Conservation (phyloP, 1,284 basidiomycete genomes). For the Leccinum huronense region DNA sequence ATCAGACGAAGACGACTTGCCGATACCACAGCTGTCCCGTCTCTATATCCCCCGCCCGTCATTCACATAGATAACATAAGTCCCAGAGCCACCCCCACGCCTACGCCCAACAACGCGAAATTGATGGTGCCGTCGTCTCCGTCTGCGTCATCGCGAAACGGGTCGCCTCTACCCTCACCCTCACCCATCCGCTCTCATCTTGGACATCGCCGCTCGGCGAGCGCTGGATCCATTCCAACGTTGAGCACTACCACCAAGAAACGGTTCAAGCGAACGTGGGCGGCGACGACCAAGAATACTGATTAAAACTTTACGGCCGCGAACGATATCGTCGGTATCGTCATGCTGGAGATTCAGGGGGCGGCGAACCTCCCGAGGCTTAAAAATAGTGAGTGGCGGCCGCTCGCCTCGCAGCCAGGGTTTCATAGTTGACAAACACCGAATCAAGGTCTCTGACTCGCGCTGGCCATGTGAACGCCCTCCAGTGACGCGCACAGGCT, state of each 20-base stretch:
- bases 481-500: slow-evolving; percentile 78
- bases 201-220: slow-evolving; percentile 5
- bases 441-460: neutral
- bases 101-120: slow-evolving; percentile 13
- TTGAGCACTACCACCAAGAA: slow-evolving; percentile 27
- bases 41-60: slow-evolving; percentile 33
- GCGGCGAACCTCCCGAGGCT: slow-evolving; percentile 84
- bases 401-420: slow-evolving; percentile 1
- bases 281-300: slow-evolving; percentile 33
- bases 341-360: slow-evolving; percentile 73
- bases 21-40: slow-evolving; percentile 21
- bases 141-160: slow-evolving; percentile 10
- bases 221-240: slow-evolving; percentile 32
- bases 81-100: slow-evolving; percentile 15
- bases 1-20: slow-evolving; percentile 40
- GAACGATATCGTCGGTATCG: slow-evolving; percentile 88
- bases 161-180: slow-evolving; percentile 20
- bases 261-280: slow-evolving; percentile 33
- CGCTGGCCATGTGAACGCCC: neutral
- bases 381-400: slow-evolving; percentile 70
- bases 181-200: slow-evolving; percentile 9
- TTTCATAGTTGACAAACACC: slow-evolving; percentile 10
- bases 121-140: slow-evolving; percentile 11
- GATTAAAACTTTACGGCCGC: slow-evolving; percentile 67
- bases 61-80: slow-evolving; percentile 19